Base-by-base conservation (phyloP, 2,329 filamentous ascomycete genomes). In the Cladorrhinum sp. region DNA sequence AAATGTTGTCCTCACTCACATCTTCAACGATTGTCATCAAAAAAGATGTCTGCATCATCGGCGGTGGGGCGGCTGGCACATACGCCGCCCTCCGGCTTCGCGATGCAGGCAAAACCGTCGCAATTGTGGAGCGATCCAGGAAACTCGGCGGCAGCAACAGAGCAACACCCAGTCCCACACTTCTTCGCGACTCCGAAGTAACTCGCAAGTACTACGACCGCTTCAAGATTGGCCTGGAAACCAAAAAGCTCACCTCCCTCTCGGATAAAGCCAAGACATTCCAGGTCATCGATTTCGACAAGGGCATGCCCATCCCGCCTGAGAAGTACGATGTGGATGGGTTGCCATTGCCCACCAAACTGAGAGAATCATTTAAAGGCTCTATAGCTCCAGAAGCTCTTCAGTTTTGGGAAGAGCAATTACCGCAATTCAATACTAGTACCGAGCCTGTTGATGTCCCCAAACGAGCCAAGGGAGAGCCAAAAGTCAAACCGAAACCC, bases 11-110 rank as follows among this genome's bases (percentile, higher is more conserved):
- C 2, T 18, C 6, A 20, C 18, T 18, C 10, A 46, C 3, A 46
- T 20, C 16, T 2, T 8, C 42, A 20, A 3, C 42, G 18, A 20
- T 4, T 3, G 10, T 10, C 7, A 46, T 46, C 42, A 46, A 46
- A 12, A 3, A 42, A 18, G 65, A 68, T 52, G 61, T 69, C 6
- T 59, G 54, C 18, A 39, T 69, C 10, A 56, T 69, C 36, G 67
- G 67, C 26, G 68, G 67, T 16, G 68, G 68, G 2, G 58, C 67
- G 0, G 58, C 62, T 1, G 68, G 68, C 4, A 55, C 51, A 1
- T 66, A 66, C 54, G 55, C 67, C 2, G 67, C 66, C 9, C 54
- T 67, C 24, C 28, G 61, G 8, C 56, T 68, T 14, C 54, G 62
- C 21, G 62, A 66, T 24, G n/a, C 12, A 1, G 64, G 62, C 24